A percentile compares a stretch with the other conserved stretches of the same genome.
Evolutionary conservation across 2,329 filamentous ascomycete genomes (phyloP).

Genomic region (Trichoderma atroviride): DNA sequence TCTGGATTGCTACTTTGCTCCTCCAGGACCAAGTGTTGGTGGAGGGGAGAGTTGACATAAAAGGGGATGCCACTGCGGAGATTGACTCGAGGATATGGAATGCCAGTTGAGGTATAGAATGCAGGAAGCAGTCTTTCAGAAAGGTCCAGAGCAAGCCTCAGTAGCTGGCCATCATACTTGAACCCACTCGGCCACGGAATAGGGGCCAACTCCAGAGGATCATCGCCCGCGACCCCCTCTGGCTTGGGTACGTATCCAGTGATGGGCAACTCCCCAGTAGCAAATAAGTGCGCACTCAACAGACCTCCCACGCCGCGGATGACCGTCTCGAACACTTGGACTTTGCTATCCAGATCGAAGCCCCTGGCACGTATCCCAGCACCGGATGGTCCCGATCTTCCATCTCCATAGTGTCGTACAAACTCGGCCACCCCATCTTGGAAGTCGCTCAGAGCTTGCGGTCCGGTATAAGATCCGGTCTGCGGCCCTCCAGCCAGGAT

Average conservation of each 20-base stretch:
- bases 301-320: conserved; percentile 91
- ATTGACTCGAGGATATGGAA: conserved; percentile 95
- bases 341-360: conserved; percentile 96
- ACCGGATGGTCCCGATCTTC: conserved; percentile 67
- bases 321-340: conserved; percentile 97
- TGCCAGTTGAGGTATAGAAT: conserved; percentile 86
- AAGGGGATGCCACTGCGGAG: conserved; percentile 89
- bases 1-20: conserved; percentile 57
- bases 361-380: conserved; percentile 73
- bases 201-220: conserved; percentile 51
- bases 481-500: conserved; percentile 78
- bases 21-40: conserved; percentile 49
- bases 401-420: conserved; percentile 85
- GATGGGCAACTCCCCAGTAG: conserved; percentile 86
- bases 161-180: conserved; percentile 83
- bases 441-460: conserved; percentile 68
- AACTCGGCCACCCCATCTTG: conserved; percentile 77
- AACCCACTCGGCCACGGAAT: conserved; percentile 78
- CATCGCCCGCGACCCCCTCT: conserved; percentile 33
- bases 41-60: conserved; percentile 82
- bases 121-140: conserved; percentile 83
- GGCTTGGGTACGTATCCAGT: conserved; percentile 66
- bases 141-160: conserved; percentile 86
- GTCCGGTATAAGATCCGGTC: conserved; percentile 42
- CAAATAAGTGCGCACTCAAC: conserved; percentile 91